Percentiles rank a stretch among this genome's conserved stretches.
Conservation (phyloP, 352 stramenopile species). For the Globisporangium middletonii region DNA sequence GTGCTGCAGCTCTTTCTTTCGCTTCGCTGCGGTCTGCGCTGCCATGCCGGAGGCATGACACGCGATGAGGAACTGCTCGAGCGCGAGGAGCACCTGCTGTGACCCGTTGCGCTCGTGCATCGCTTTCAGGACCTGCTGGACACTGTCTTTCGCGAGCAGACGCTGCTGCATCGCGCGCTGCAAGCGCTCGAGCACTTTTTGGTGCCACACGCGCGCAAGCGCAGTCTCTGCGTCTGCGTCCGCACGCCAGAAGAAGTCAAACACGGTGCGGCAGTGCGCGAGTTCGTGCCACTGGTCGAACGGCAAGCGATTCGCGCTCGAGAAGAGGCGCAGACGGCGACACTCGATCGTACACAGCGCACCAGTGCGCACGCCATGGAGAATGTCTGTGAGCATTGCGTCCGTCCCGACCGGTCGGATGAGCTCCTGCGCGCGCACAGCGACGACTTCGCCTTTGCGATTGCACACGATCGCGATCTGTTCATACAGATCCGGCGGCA, state of each 20-base stretch:
- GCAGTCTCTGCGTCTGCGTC: not conserved
- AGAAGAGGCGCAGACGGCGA: constrained; percentile 50
- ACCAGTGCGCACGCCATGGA: constrained; percentile 20
- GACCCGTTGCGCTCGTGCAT: constrained; percentile 35
- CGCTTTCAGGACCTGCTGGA: constrained; percentile 37
- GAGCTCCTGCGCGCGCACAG: constrained; percentile 40
- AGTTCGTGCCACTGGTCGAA: constrained; percentile 44
- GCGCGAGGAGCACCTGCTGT: constrained; percentile 18
- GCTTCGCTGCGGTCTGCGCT: constrained; percentile 3
- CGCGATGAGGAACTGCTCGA: constrained; percentile 45
- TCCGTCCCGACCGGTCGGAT: constrained; percentile 36
- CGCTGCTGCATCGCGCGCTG: constrained; percentile 45
- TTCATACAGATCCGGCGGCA: constrained; percentile 33
- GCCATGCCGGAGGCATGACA: constrained; percentile 3
- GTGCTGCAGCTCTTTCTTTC: constrained; percentile 4
- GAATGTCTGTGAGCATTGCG: constrained; percentile 18
- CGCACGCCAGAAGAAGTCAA: constrained; percentile 39
- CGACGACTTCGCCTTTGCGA: constrained; percentile 40
- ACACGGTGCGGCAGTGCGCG: constrained; percentile 20
- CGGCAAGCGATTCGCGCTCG: constrained; percentile 33
- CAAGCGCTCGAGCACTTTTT: constrained; percentile 33
- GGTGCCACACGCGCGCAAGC: constrained; percentile 33
- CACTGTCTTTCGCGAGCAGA: constrained; percentile 47
- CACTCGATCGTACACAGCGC: constrained; percentile 34
- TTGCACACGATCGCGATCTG: constrained; percentile 46